Percentiles rank a stretch among this genome's conserved stretches.
Evolutionary conservation across 2,329 filamentous ascomycete genomes (phyloP).

Genomic region (Phaeosphaeriaceae sp.): DNA sequence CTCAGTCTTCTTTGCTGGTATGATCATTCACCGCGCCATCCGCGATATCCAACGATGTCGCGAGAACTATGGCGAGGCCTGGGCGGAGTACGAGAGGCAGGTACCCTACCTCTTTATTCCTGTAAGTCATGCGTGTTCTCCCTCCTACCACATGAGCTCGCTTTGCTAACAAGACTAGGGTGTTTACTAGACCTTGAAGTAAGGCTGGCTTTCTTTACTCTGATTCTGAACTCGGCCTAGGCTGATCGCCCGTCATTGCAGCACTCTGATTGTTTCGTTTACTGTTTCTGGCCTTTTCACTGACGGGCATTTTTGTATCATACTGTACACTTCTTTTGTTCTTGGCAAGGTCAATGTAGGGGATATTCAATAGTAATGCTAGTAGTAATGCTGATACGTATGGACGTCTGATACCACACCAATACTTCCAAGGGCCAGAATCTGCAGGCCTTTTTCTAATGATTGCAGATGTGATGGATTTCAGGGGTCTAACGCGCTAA

Average conservation of each 20-base stretch:
- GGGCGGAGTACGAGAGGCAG: constrained; percentile 79
- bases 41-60: constrained; percentile 79
- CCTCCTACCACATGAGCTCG: background rate
- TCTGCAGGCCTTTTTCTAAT: too few species aligned
- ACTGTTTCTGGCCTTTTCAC: constrained; percentile 1
- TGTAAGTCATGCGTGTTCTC: constrained; percentile 34
- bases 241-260: background rate
- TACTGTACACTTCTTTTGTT: constrained; percentile 17
- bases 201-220: background rate
- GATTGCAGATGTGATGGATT: too few species aligned
- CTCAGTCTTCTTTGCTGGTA: constrained; percentile 77
- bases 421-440: background rate
- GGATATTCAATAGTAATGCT: constrained; percentile 16
- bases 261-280: constrained; percentile 5
- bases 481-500: constrained; percentile 6
- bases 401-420: background rate
- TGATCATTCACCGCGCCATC: constrained; percentile 80
- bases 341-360: constrained; percentile 8
- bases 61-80: constrained; percentile 81
- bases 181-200: constrained; percentile 13
- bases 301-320: constrained; percentile 17
- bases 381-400: constrained; percentile 27
- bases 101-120: constrained; percentile 89
- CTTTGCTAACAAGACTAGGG: constrained; percentile 4
- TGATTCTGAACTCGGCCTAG: background rate